phyloP scores from a whole-genome alignment of 805 yeast genomes.

The Citeromyces matritensis region DNA sequence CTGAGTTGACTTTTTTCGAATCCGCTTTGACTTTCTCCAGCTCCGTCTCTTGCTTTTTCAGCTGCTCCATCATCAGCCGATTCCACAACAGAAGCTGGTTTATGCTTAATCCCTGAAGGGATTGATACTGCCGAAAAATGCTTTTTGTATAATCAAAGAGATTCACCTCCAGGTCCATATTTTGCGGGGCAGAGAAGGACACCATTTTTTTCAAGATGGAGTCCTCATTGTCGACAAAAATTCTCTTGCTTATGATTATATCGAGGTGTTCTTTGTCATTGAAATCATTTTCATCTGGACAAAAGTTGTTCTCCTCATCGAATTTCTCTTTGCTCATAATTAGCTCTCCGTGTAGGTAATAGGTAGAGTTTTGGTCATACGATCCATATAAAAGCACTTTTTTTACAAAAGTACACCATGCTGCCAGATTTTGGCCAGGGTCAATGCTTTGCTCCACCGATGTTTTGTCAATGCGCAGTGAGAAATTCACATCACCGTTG shows the following conservation, averaged over 20 bases:
- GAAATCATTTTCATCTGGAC: neutral
- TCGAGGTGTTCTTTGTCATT: neutral
- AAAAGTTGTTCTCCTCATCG: neutral
- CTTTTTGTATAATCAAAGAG: no score
- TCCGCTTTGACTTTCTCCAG: neutral
- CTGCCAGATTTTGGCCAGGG: neutral
- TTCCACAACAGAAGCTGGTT: neutral
- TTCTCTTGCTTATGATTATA: no score
- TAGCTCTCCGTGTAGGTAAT: neutral
- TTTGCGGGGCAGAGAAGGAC: no score
- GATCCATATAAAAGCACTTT: neutral
- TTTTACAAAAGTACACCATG: neutral
- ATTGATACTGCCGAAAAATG: no score
- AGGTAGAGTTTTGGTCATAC: conserved; percentile 1
- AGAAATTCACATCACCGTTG: no score
- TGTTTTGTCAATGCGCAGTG: no score
- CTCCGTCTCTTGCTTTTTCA: neutral
- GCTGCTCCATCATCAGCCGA: neutral
- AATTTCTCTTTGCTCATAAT: neutral
- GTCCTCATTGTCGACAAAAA: no score
- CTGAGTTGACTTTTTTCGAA: neutral
- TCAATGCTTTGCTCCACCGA: neutral
- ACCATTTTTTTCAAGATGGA: no score
- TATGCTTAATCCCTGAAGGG: neutral
- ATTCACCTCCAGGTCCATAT: no score